Evolutionary conservation across 2,329 filamentous ascomycete genomes (phyloP), one percentile per base, ranked within the genome.

Genomic region (Aureobasidium pullulans): DNA sequence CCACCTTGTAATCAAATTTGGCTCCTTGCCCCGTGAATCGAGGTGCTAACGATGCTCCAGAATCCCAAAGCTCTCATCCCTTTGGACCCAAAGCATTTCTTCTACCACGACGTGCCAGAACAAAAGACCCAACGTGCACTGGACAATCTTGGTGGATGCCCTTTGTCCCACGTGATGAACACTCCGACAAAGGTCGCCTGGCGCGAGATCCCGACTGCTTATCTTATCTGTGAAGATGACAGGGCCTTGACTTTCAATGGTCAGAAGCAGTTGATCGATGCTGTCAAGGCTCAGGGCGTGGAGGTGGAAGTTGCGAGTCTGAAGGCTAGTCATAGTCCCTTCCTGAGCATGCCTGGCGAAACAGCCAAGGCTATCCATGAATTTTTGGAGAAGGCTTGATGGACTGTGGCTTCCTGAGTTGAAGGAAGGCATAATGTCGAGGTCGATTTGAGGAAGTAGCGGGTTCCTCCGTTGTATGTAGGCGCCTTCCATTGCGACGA

Each of bases 181-280:
- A 8, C 10, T 2, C 49, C 50, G 11, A 34, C 40, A 1, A 48
- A 49, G 13, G 34, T 46, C 11, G 59, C 59, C 11, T 60, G 59
- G 59, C 72, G 67, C 47, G 64, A 72, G 42, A 70, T 78, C 16
- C 71, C 74, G 2, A 69, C 66, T 23, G 75, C 73, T 7, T 77
- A 75, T 61, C 62, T 78, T 9, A 49, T 74, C n/a, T 77, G 74
- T 61, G 68, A 71, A 60, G 62, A 68, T 15, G 76, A 77, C 54
- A 64, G 65, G 15, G 73, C 73, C 4, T 70, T 76, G 46, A 70
- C 69, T 16, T n/a, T 69, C 8, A 48, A 39, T 3, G 67, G 59
- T 8, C 73, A 77, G 63, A 68, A 73, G 62, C 66, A 64, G 11
- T 72, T 77, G 72, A 66, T 72, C n/a, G 58, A 63, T 56, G 58